phyloP scores from a whole-genome alignment of 192 early-diverging fungal species.

The Entomortierella parvispora region DNA sequence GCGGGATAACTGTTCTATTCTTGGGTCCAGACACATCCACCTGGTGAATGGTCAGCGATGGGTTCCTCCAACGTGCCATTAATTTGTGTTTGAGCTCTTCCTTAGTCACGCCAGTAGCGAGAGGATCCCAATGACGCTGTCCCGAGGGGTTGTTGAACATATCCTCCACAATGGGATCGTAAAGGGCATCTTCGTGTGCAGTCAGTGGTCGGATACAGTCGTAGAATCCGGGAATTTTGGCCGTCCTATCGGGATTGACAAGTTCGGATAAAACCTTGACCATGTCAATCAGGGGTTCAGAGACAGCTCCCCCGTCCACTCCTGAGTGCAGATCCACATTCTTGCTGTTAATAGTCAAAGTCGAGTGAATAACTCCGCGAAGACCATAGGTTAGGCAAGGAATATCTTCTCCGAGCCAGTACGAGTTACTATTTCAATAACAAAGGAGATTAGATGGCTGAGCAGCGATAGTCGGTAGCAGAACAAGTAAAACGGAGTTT shows the following conservation, averaged over 20 bases:
- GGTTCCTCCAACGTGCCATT: conserved; percentile 81
- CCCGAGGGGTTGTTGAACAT: conserved; percentile 45
- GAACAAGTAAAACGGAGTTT: conserved; percentile 16
- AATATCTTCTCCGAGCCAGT: conserved; percentile 81
- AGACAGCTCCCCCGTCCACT: conserved; percentile 79
- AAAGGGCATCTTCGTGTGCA: conserved; percentile 63
- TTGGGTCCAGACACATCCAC: conserved; percentile 78
- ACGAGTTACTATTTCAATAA: conserved; percentile 67
- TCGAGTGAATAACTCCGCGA: conserved; percentile 78
- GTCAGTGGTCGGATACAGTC: conserved; percentile 69
- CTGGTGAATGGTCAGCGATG: conserved; percentile 79
- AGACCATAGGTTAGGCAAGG: conserved; percentile 85
- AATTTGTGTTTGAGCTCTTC: conserved; percentile 62
- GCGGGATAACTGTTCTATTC: conserved; percentile 78
- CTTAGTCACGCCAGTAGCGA: conserved; percentile 42
- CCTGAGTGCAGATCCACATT: conserved; percentile 79
- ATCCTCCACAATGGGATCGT: conserved; percentile 65
- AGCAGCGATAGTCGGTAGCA: neutral
- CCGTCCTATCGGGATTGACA: conserved; percentile 62
- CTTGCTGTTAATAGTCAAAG: conserved; percentile 57
- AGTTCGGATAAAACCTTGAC: conserved; percentile 69
- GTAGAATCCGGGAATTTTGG: conserved; percentile 75
- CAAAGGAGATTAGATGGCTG: neutral
- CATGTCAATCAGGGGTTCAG: conserved; percentile 75
- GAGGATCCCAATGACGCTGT: conserved; percentile 21